phyloP scores from a whole-genome alignment of 2,329 filamentous ascomycete species.

The Fusarium veterinarium region DNA sequence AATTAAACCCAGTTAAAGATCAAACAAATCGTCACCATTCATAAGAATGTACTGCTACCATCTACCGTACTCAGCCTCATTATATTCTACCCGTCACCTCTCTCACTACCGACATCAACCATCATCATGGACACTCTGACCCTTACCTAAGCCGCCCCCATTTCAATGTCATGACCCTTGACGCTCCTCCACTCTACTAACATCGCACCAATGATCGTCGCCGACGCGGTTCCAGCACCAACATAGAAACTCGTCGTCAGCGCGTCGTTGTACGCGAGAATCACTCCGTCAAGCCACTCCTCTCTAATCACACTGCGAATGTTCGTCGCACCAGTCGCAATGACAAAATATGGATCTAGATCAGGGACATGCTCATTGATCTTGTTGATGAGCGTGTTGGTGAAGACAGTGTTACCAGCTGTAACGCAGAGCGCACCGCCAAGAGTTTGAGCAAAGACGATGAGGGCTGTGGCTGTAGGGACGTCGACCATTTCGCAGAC shows the following conservation, averaged over 20 bases:
- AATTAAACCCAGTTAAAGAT: not conserved
- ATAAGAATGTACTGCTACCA: not conserved
- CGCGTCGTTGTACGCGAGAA: conserved; percentile 58
- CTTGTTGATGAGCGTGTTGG: conserved; percentile 57
- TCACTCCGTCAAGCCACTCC: conserved; percentile 49
- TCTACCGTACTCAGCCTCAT: not conserved
- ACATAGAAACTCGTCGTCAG: conserved; percentile 57
- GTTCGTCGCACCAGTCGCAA: conserved; percentile 53
- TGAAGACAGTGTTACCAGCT: conserved; percentile 62
- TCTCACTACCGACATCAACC: not conserved
- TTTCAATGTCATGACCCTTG: conserved; percentile 62
- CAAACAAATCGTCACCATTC: not conserved
- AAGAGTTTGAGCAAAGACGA: conserved; percentile 51
- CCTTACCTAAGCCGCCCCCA: conserved; percentile 39
- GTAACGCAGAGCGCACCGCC: conserved; percentile 61
- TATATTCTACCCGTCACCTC: not conserved
- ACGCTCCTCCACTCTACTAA: conserved; percentile 67
- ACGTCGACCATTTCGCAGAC: conserved; percentile 46
- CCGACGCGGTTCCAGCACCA: conserved; percentile 56
- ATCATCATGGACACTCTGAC: not conserved
- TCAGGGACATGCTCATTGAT: conserved; percentile 51
- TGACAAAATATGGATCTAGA: conserved; percentile 49
- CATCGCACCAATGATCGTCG: conserved; percentile 56
- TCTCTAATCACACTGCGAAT: conserved; percentile 47
- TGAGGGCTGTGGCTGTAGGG: conserved; percentile 52